Evolutionary conservation across 345 rosid species (phyloP), one percentile per base, ranked within the genome.

Genomic region (Clarkia xantiana): DNA sequence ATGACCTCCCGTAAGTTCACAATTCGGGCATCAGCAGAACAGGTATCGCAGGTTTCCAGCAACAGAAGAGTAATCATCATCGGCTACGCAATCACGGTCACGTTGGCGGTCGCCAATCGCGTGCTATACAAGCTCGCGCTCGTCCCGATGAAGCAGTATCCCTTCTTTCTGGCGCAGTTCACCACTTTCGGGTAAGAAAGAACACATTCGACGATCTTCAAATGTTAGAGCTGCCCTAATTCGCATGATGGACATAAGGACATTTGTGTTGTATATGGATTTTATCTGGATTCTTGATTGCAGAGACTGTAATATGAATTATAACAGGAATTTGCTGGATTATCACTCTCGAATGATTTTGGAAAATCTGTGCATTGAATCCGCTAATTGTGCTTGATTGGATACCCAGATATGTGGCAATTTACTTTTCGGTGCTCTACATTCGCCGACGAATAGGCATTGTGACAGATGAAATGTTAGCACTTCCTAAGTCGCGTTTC

Each of bases 101-200:
- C 62, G 0, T 56, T 84, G 14, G 93, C 89, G 16, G 62, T 88
- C 10, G 86, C 86, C 8, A 82, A 88, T 71, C 93, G 97, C 38
- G 95, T 88, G 55, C 84, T 88, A 9, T 80, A 88, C 76, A 88
- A 84, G 81, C 93, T 88, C 56, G 97, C 97, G 0, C 83, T 87
- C 53, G 94, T 88, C 62, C 95, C 97, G 12, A 73, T 88, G 89
- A 84, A 78, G 59, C 69, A 64, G 29, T 84, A 74, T 67, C 97
- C 95, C 9, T 88, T 88, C 71, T 88, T 84, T 69, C 45, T 84
- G 51, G 94, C 94, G 54, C 97, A 84, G 62, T 55, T 88, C 66
- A 73, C 67, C n/a, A 81, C 94, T 40, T 84, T 84, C 66, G 95
- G 97, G 95, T 80, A 57, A 55, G 23, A 49, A 41, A 15, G n/a